Percentiles rank a stretch among this genome's conserved stretches.
Conservation (phyloP, 2,329 filamentous ascomycete genomes). For the Hypoxylon sp. region DNA sequence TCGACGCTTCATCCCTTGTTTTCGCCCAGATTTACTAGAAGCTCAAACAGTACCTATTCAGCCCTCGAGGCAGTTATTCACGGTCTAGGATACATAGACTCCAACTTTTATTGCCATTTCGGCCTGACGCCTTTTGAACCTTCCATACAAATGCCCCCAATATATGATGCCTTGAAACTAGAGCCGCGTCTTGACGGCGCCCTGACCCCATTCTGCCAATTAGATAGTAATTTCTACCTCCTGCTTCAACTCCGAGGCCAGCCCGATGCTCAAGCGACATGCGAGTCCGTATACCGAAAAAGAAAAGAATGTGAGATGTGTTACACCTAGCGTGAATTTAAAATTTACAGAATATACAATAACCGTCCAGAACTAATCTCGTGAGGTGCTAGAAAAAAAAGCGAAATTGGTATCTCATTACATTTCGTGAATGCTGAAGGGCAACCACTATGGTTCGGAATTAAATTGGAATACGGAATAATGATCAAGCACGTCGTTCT, state of each 20-base stretch:
- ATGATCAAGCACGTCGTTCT: slow-evolving; percentile 9
- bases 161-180: slow-evolving; percentile 25
- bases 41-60: slow-evolving; percentile 16
- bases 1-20: slow-evolving; percentile 11
- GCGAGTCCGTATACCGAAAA: slow-evolving; percentile 28
- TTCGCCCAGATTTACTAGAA: slow-evolving; percentile 9
- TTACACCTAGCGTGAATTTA: slow-evolving; percentile 23
- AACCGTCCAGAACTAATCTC: slow-evolving; percentile 18
- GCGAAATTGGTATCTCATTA: slow-evolving; percentile 46
- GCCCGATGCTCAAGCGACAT: slow-evolving; percentile 46
- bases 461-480: slow-evolving; percentile 29
- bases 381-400: slow-evolving; percentile 29
- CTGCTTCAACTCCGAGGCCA: slow-evolving; percentile 50
- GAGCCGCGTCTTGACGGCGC: slow-evolving; percentile 26
- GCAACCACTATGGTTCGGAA: slow-evolving; percentile 16
- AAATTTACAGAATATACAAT: slow-evolving; percentile 48
- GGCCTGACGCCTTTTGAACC: slow-evolving; percentile 29
- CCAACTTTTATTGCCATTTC: slow-evolving; percentile 20
- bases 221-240: slow-evolving; percentile 39
- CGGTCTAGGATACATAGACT: slow-evolving; percentile 18
- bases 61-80: slow-evolving; percentile 16
- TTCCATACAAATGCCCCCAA: slow-evolving; percentile 22
- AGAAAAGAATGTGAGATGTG: slow-evolving; percentile 27
- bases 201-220: slow-evolving; percentile 37
- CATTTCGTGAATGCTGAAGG: slow-evolving; percentile 43